Percentiles rank a stretch among this genome's conserved stretches.
phyloP scores from a whole-genome alignment of 73 alveolate genomes.

The Blepharisma japonicum region DNA sequence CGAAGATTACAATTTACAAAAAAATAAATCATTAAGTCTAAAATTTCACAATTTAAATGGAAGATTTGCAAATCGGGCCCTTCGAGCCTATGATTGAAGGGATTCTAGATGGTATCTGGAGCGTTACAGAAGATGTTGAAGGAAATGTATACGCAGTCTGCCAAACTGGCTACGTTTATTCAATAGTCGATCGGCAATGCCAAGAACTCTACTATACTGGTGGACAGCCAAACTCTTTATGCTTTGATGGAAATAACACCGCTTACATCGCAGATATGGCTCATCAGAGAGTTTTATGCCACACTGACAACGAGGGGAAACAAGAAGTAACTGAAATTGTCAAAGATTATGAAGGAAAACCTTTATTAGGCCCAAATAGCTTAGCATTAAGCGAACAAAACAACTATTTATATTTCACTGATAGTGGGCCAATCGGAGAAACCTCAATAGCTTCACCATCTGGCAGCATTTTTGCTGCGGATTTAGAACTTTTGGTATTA shows the following conservation, averaged over 20 bases:
- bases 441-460: conserved; percentile 73
- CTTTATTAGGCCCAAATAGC: conserved; percentile 96
- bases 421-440: conserved; percentile 89
- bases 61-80: conserved; percentile 22
- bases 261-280: conserved; percentile 83
- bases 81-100: conserved; percentile 19
- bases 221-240: conserved; percentile 55
- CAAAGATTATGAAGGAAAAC: conserved; percentile 93
- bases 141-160: conserved; percentile 22
- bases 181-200: conserved; percentile 7
- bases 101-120: conserved; percentile 13
- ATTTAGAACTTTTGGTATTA: conserved; percentile 64
- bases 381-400: conserved; percentile 58
- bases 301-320: conserved; percentile 44
- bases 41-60: conserved; percentile 6
- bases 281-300: conserved; percentile 64
- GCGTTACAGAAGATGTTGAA: neutral
- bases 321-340: conserved; percentile 50
- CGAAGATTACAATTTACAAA: too few species aligned
- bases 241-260: conserved; percentile 76
- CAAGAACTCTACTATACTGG: conserved; percentile 21
- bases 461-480: conserved; percentile 79
- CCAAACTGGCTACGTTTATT: conserved; percentile 12
- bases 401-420: conserved; percentile 72
- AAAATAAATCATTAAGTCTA: too few species aligned